phyloP scores from a whole-genome alignment of 805 yeast genomes.

The Candida palmyrensis region DNA sequence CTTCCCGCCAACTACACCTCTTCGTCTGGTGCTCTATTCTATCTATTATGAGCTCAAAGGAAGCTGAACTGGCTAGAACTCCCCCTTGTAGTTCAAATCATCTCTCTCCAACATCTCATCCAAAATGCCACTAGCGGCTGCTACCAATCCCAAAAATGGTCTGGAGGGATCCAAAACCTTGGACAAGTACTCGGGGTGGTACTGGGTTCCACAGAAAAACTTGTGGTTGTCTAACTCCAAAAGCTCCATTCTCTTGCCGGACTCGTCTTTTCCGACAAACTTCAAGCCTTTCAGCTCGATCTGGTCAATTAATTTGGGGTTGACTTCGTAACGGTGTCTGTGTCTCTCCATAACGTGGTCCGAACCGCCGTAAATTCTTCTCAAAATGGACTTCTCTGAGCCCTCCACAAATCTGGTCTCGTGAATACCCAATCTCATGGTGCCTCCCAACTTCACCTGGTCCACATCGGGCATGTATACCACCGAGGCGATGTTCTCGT shows the following conservation, averaged over 20 bases:
- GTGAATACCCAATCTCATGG: slow-evolving; percentile 97
- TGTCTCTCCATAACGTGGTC: slow-evolving; percentile 83
- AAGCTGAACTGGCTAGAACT: slow-evolving; percentile 29
- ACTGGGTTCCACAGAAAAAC: slow-evolving; percentile 92
- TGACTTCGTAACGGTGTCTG: slow-evolving; percentile 97
- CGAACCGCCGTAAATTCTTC: slow-evolving; percentile 72
- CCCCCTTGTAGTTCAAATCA: slow-evolving; percentile 40
- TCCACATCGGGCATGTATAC: slow-evolving; percentile 99
- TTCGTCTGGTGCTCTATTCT: too few species aligned
- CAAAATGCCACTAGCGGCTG: slow-evolving; percentile 85
- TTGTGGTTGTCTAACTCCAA: slow-evolving; percentile 84
- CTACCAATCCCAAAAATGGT: slow-evolving; percentile 94
- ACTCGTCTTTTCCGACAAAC: slow-evolving; percentile 92
- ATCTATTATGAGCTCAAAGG: too few species aligned
- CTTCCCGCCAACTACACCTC: too few species aligned
- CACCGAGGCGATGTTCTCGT: slow-evolving; percentile 66
- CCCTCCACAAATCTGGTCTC: slow-evolving; percentile 73
- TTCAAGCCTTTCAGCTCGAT: slow-evolving; percentile 77
- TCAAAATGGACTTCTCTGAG: slow-evolving; percentile 64
- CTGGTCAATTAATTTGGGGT: slow-evolving; percentile 69
- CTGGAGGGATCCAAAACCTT: slow-evolving; percentile 95
- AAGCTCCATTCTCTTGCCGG: slow-evolving; percentile 89
- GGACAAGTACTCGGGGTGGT: slow-evolving; percentile 96
- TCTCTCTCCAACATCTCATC: slow-evolving; percentile 52
- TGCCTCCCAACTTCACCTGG: slow-evolving; percentile 94